These are phyloP conservation scores for Dactylellina parvicollis DNA, from an alignment of 2,329 filamentous ascomycete species.

Conservation along the genomic window DNA sequence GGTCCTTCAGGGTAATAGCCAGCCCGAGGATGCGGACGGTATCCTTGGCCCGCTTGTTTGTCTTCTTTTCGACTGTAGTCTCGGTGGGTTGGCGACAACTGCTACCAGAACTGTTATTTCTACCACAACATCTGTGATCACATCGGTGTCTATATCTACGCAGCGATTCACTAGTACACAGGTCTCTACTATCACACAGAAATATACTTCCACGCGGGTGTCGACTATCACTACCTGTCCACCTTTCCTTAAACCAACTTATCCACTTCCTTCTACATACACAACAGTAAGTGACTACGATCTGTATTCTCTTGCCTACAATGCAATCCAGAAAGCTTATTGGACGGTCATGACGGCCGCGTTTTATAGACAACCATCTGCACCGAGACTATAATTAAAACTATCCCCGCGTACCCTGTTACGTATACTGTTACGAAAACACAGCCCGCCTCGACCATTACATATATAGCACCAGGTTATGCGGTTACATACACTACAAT, in stretches of 20 bases:
- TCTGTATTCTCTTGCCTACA: no score
- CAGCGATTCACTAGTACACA: constrained; percentile 2
- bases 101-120: constrained; percentile 6
- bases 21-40: constrained; percentile 8
- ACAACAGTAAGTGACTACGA: constrained; percentile 8
- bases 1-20: not conserved
- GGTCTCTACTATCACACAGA: not conserved
- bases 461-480: not conserved
- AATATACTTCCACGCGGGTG: not conserved
- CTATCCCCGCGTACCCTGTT: not conserved
- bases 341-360: no score
- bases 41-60: constrained; percentile 23
- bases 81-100: constrained; percentile 13
- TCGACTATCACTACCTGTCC: not conserved
- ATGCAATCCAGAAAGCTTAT: not conserved
- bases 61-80: constrained; percentile 22
- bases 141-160: not conserved
- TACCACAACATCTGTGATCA: not conserved
- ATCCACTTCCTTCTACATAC: not conserved
- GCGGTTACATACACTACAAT: not conserved
- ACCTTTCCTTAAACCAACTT: not conserved
- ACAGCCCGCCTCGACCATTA: not conserved
- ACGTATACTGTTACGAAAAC: constrained; percentile 2
- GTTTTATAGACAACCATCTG: not conserved
- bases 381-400: not conserved